Percentiles rank a stretch among this genome's conserved stretches.
Evolutionary conservation across 805 yeast genomes (phyloP).

Genomic region (Metschnikowia similis): DNA sequence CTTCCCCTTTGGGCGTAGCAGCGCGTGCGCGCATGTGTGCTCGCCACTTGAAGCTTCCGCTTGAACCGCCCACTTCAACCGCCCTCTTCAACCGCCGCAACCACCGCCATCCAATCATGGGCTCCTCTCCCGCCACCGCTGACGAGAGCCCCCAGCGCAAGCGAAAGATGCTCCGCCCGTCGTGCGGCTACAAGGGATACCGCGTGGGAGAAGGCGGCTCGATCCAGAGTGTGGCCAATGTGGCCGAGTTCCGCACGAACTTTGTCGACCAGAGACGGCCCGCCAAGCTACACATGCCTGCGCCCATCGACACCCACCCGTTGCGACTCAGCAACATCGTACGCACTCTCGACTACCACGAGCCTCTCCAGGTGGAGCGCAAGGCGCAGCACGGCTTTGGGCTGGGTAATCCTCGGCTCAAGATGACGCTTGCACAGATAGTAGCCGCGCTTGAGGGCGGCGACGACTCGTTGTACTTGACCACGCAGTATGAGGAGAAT

Average conservation of each 20-base stretch:
- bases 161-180: slow-evolving; percentile 2
- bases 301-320: slow-evolving; percentile 26
- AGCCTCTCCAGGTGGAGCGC: slow-evolving; percentile 52
- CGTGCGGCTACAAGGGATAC: slow-evolving; percentile 12
- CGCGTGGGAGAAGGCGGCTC: slow-evolving; percentile 1
- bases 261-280: slow-evolving; percentile 47
- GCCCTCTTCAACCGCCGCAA: background rate
- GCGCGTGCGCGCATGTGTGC: background rate
- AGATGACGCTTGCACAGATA: slow-evolving; percentile 49
- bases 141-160: background rate
- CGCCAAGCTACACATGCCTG: slow-evolving; percentile 34
- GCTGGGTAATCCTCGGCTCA: slow-evolving; percentile 51
- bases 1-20: background rate
- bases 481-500: slow-evolving; percentile 63
- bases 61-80: background rate
- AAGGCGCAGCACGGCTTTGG: slow-evolving; percentile 64
- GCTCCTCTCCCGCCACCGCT: background rate
- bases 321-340: slow-evolving; percentile 32
- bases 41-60: background rate
- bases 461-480: slow-evolving; percentile 51
- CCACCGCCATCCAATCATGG: background rate
- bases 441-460: slow-evolving; percentile 39
- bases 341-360: slow-evolving; percentile 33
- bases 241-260: slow-evolving; percentile 29
- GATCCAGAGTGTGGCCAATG: slow-evolving; percentile 2